Conservation (phyloP, 2,329 filamentous ascomycete genomes). For the Ceratocystis cacaofunesta region DNA sequence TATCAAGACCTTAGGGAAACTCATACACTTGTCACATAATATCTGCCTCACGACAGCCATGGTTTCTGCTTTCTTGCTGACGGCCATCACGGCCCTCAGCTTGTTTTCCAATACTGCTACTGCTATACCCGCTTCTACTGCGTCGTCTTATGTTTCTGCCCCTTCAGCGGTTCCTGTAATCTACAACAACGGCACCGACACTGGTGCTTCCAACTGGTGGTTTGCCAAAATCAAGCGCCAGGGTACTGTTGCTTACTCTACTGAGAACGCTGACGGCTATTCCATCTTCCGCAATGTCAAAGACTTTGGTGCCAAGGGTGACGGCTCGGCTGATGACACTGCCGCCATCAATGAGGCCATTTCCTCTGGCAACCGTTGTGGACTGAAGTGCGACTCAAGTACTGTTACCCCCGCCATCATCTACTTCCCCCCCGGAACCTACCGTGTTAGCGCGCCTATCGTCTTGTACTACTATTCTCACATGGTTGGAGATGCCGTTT, state of each 20-base stretch:
- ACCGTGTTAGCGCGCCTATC: conserved; percentile 64
- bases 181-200: conserved; percentile 22
- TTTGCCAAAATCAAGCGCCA: conserved; percentile 53
- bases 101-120: conserved; percentile 12
- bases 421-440: conserved; percentile 84
- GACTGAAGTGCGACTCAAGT: conserved; percentile 63
- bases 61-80: conserved; percentile 16
- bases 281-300: conserved; percentile 64
- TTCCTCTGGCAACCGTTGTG: conserved; percentile 63
- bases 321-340: conserved; percentile 64
- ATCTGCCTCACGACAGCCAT: conserved; percentile 6
- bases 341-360: conserved; percentile 77
- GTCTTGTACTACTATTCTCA: conserved; percentile 88
- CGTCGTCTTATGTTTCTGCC: conserved; percentile 11
- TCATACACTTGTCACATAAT: conserved; percentile 3
- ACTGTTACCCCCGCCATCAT: conserved; percentile 75
- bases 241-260: conserved; percentile 47
- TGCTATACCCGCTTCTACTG: conserved; percentile 13
- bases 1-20: conserved; percentile 1
- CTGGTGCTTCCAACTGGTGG: conserved; percentile 48
- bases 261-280: conserved; percentile 37
- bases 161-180: conserved; percentile 4
- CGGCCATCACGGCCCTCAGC: conserved; percentile 16
- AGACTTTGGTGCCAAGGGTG: conserved; percentile 59
- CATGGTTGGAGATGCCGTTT: conserved; percentile 65